Base-by-base conservation (phyloP, 177 flowering plant genomes). In the Vitis hybrid region DNA sequence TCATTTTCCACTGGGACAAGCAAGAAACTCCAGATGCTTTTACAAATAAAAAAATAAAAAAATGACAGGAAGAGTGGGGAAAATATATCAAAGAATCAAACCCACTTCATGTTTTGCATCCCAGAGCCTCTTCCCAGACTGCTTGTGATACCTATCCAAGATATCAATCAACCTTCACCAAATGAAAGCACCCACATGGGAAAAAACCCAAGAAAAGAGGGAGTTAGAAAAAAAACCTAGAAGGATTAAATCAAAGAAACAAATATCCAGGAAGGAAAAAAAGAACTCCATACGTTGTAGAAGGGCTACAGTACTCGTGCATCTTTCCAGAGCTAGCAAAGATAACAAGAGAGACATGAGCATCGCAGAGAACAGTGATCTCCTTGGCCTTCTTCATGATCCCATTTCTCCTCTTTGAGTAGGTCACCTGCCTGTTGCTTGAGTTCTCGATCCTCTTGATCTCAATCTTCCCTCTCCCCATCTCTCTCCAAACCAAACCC, bases 101-200 rank as follows among this genome's bases (percentile, higher is more conserved):
- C 52, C 52, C 52, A 93, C 98, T 91, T 94, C 98, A 85, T 91
- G 96, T 75, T 88, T 88, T 56, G 97, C 87, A 89, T 94, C 96
- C 97, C 98, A 91, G 18, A 91, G 72, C 80, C 70, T 89, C 76
- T 85, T 83, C 55, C 91, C 91, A 24, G 93, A 83, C 1, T 59
- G 63, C 68, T 69, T 84, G 62, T 94, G 96, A 65, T 90, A 91
- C 14, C 67, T 70, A 24, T 86, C 90, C 81, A 93, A 72, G 16
- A 87, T 68, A 61, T 84, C 76, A 64, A 60, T 64, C 84, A 91
- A 55, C 63, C 97, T 91, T 66, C 71, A 70, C 49, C 68, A 61
- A 14, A 8, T 24, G 49, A 21, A 35, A 24, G 64, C 7, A 30
- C 64, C 7, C 24, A 13, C 10, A 51, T 55, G 52, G 0, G 40